Conservation (phyloP, 352 stramenopile species). For the Phytophthora meadii region DNA sequence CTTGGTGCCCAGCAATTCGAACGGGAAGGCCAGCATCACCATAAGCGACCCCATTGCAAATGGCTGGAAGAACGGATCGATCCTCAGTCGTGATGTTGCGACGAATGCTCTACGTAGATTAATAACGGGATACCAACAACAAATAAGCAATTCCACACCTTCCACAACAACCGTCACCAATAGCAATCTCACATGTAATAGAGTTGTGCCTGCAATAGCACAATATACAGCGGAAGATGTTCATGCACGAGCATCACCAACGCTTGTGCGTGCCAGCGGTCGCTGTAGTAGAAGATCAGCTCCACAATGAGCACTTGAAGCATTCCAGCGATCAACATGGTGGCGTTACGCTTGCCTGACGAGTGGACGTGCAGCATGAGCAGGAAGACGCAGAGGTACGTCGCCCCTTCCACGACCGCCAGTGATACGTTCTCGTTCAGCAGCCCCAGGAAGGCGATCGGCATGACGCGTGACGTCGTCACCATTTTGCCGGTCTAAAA, state of each 20-base stretch:
- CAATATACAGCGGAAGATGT: constrained; percentile 63
- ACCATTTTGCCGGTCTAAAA: constrained; percentile 30
- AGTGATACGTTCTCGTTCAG: constrained; percentile 85
- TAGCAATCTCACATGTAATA: constrained; percentile 73
- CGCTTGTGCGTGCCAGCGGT: constrained; percentile 76
- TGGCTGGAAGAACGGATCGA: constrained; percentile 77
- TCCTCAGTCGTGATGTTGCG: constrained; percentile 64
- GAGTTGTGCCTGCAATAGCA: constrained; percentile 74
- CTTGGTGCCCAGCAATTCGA: constrained; percentile 80
- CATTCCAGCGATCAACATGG: constrained; percentile 55
- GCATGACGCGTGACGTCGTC: constrained; percentile 58
- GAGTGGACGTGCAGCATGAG: constrained; percentile 80
- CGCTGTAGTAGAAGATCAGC: constrained; percentile 66
- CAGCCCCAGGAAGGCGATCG: constrained; percentile 69
- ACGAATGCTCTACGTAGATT: constrained; percentile 66
- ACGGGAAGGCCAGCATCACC: constrained; percentile 66
- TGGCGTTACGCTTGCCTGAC: constrained; percentile 78
- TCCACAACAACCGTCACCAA: neutral
- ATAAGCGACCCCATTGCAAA: constrained; percentile 70
- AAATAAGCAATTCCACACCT: neutral
- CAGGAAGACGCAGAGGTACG: constrained; percentile 68
- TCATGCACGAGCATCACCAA: constrained; percentile 73
- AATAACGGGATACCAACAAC: neutral
- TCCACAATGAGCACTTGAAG: constrained; percentile 66
- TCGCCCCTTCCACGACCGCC: constrained; percentile 63